Conservation (phyloP, 1,284 basidiomycete genomes). For the Quambalaria eucalypti region DNA sequence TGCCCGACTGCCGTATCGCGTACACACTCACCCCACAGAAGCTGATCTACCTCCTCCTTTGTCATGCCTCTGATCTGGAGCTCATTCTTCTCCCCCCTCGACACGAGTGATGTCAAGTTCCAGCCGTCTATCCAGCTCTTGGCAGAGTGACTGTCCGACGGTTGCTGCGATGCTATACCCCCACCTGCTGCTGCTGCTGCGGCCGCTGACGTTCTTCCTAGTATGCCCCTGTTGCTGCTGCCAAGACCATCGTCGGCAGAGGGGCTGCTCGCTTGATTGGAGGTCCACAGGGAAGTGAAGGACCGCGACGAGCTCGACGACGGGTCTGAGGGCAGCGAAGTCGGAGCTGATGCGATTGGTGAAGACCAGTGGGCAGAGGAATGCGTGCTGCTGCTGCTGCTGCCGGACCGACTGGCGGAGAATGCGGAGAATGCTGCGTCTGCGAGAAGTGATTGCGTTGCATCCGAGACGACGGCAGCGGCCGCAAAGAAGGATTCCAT, state of each 20-base stretch:
- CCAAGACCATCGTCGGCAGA: background rate
- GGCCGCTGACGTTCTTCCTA: background rate
- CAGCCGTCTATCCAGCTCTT: no score
- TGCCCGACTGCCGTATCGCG: background rate
- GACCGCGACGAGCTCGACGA: background rate
- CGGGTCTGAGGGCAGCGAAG: background rate
- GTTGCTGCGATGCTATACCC: background rate
- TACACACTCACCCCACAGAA: slow-evolving; percentile 13
- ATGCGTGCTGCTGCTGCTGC: no score
- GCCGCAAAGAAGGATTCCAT: background rate
- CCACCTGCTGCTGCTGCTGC: background rate
- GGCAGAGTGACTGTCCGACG: background rate
- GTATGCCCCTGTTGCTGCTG: background rate
- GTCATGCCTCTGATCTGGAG: background rate
- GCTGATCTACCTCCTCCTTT: slow-evolving; percentile 20
- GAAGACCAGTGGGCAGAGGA: background rate
- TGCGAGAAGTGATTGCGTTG: background rate
- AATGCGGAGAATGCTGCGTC: background rate
- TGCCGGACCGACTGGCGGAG: background rate
- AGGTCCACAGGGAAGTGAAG: background rate
- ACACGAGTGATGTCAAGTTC: background rate
- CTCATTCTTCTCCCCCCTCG: background rate
- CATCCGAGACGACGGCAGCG: background rate
- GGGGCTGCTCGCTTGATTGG: background rate
- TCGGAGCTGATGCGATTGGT: background rate